A percentile compares a stretch with the other conserved stretches of the same genome.
phyloP scores from a whole-genome alignment of 169 alveolate genomes.

The Miamiensis avidus region DNA sequence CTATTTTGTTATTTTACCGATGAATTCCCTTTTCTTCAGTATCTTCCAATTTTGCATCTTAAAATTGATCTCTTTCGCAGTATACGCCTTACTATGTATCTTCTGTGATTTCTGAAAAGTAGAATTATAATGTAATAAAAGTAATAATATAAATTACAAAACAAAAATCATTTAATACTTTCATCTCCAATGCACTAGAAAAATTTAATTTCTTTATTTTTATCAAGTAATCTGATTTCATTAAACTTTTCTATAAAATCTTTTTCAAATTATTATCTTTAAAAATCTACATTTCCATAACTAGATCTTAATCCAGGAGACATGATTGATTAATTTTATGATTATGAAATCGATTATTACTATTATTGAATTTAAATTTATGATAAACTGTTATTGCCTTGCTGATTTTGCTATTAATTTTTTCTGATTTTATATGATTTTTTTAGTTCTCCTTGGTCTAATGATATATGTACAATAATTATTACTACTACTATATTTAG shows the following conservation, averaged over 20 bases:
- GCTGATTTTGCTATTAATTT: too few species aligned
- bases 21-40: constrained; percentile 26
- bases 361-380: too few species aligned
- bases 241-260: constrained; percentile 61
- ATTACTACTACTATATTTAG: too few species aligned
- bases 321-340: too few species aligned
- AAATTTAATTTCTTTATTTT: constrained; percentile 82
- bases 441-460: too few species aligned
- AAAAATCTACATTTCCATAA: background rate
- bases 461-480: too few species aligned
- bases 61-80: constrained; percentile 54
- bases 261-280: constrained; percentile 28
- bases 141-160: background rate
- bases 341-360: too few species aligned
- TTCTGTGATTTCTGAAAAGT: constrained; percentile 49
- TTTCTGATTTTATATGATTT: too few species aligned
- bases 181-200: constrained; percentile 84
- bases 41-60: constrained; percentile 1
- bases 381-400: too few species aligned
- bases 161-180: background rate
- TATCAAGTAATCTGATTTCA: constrained; percentile 64
- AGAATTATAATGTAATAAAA: background rate
- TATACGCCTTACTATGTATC: constrained; percentile 36
- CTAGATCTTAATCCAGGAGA: too few species aligned
- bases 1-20: background rate